These are phyloP conservation scores for Leucaena leucocephala DNA, from an alignment of 306 rosid genomes.

Conservation along the genomic window DNA sequence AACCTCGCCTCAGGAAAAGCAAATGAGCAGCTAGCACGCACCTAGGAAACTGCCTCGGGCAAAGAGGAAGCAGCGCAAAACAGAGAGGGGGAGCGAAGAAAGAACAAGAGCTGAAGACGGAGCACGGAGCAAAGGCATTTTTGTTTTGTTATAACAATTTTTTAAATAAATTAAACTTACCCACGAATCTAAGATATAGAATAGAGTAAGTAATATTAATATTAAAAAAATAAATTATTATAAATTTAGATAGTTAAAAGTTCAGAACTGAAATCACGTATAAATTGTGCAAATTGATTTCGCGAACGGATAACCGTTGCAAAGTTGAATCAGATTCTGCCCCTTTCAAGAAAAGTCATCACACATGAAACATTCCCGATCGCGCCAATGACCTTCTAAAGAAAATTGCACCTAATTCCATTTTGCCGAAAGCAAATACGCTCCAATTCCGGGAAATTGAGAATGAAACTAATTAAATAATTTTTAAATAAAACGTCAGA, in stretches of 20 bases:
- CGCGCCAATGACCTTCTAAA: slow-evolving; percentile 12
- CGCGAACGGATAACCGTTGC: background rate
- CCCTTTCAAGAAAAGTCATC: slow-evolving; percentile 31
- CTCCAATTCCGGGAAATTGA: slow-evolving; percentile 15
- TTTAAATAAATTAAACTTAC: too few species aligned
- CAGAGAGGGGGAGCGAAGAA: background rate
- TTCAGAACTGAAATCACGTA: too few species aligned
- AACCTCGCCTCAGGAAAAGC: background rate
- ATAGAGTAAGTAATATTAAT: too few species aligned
- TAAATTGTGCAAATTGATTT: background rate
- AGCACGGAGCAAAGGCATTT: too few species aligned
- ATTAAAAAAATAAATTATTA: too few species aligned
- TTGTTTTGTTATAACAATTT: too few species aligned
- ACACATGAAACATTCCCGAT: slow-evolving; percentile 31
- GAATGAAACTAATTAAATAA: background rate
- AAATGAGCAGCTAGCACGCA: background rate
- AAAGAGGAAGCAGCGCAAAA: background rate
- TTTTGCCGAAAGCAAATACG: slow-evolving; percentile 34
- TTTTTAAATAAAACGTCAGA: background rate
- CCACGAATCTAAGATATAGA: too few species aligned
- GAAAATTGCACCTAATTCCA: slow-evolving; percentile 29
- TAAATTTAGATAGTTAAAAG: too few species aligned
- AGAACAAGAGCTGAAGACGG: background rate
- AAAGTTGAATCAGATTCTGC: slow-evolving; percentile 40
- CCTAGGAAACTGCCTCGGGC: background rate